phyloP scores from a whole-genome alignment of 768 basidiomycete species.

The Mycena epipterygia region DNA sequence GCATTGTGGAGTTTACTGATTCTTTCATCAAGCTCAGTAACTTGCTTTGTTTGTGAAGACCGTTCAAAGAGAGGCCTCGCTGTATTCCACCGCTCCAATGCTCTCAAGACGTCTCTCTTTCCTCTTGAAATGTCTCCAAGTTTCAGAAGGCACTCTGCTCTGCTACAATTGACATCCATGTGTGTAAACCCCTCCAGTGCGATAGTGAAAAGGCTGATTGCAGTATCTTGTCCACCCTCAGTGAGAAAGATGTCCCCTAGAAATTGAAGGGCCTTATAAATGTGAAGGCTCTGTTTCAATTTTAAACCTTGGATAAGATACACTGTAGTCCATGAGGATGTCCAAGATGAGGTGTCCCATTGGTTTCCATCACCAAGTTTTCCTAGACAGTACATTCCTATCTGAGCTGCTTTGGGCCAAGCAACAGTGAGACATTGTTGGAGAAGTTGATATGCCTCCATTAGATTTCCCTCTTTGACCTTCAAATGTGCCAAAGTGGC shows the following conservation, averaged over 20 bases:
- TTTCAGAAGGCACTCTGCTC: neutral
- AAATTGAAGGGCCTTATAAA: neutral
- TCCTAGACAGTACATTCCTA: too few species aligned
- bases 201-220: neutral
- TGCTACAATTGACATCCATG: neutral
- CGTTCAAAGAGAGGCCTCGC: too few species aligned
- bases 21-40: too few species aligned
- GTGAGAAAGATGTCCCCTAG: neutral
- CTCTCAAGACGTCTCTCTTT: neutral
- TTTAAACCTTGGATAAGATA: neutral
- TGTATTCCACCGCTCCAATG: too few species aligned
- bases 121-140: neutral
- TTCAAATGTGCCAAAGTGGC: too few species aligned
- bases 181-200: neutral
- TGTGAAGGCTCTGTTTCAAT: neutral
- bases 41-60: too few species aligned
- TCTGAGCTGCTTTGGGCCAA: too few species aligned
- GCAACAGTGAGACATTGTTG: too few species aligned
- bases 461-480: too few species aligned
- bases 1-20: too few species aligned
- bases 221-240: neutral
- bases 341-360: neutral
- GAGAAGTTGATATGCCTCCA: too few species aligned
- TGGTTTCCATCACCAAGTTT: too few species aligned
- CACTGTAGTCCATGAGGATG: neutral